These are phyloP conservation scores for Furcasterigmium furcatum DNA, from an alignment of 2,329 filamentous ascomycete species.

Conservation along the genomic window DNA sequence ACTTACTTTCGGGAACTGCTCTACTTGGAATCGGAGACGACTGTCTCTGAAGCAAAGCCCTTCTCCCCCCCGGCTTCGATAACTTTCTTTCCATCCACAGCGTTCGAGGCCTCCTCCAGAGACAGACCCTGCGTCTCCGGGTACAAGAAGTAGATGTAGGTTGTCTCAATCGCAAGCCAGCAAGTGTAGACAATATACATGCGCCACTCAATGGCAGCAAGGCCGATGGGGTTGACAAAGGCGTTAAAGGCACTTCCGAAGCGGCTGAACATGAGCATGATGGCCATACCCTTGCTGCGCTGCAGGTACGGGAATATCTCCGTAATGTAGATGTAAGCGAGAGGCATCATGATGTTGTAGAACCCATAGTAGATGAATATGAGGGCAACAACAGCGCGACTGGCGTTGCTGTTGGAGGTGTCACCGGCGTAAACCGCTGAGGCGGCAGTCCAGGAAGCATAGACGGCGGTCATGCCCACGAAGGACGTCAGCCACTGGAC, in stretches of 20 bases:
- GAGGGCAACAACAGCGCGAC: constrained; percentile 16
- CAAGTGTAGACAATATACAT: constrained; percentile 43
- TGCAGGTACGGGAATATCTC: constrained; percentile 32
- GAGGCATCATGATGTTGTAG: constrained; percentile 42
- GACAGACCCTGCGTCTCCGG: constrained; percentile 54
- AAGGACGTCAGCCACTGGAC: too few species aligned
- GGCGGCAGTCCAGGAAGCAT: constrained; percentile 23
- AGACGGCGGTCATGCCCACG: too few species aligned
- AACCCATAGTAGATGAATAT: constrained; percentile 44
- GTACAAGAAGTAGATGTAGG: constrained; percentile 52
- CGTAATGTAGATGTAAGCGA: constrained; percentile 38
- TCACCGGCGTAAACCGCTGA: constrained; percentile 18
- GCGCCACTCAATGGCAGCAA: constrained; percentile 31
- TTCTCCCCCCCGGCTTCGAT: too few species aligned
- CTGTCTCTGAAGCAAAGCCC: too few species aligned
- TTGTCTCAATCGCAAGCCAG: constrained; percentile 46
- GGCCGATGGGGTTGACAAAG: constrained; percentile 30
- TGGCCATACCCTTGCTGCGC: not conserved
- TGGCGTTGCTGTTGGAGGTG: constrained; percentile 20
- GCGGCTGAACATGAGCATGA: not conserved
- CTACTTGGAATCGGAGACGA: too few species aligned
- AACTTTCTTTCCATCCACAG: constrained; percentile 12
- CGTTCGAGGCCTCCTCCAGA: constrained; percentile 38
- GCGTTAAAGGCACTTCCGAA: constrained; percentile 12
- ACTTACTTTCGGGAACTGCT: too few species aligned